A percentile compares a stretch with the other conserved stretches of the same genome.
phyloP scores from a whole-genome alignment of 1,139 yeast species.

The Geotrichum citri-aurantii region DNA sequence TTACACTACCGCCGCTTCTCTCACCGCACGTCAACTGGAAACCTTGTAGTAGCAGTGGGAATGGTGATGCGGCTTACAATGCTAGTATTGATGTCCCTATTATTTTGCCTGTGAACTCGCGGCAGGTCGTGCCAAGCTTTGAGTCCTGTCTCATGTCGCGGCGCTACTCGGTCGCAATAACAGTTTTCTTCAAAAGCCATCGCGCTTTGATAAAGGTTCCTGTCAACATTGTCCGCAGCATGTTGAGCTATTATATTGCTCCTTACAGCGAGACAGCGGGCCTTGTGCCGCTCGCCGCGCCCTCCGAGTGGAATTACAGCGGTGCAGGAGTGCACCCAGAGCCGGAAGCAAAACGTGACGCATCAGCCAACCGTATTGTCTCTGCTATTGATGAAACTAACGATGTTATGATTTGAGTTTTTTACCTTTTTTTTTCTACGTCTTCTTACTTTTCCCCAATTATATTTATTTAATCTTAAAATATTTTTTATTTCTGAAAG shows the following conservation, averaged over 20 bases:
- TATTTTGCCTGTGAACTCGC: not conserved
- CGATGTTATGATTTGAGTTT: not conserved
- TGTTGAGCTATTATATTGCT: not conserved
- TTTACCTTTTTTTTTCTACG: too few relatives aligned
- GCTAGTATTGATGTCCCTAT: not conserved
- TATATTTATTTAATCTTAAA: too few relatives aligned
- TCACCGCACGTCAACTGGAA: not conserved
- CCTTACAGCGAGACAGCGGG: not conserved
- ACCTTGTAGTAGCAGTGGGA: not conserved
- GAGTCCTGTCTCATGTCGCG: slow-evolving; percentile 8
- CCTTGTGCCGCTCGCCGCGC: not conserved
- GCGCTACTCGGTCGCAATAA: not conserved
- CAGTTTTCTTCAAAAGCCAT: not conserved
- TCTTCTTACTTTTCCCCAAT: too few relatives aligned
- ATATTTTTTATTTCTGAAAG: not conserved
- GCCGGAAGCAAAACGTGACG: not conserved
- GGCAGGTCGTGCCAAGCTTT: slow-evolving; percentile 1
- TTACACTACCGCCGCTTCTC: not conserved
- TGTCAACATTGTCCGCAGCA: not conserved
- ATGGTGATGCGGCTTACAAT: not conserved
- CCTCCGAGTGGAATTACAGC: not conserved
- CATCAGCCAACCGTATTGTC: not conserved
- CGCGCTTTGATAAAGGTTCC: not conserved
- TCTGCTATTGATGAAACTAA: not conserved
- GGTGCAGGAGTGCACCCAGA: not conserved